A percentile compares a stretch with the other conserved stretches of the same genome.
Evolutionary conservation across 257 asterid genomes (phyloP).

Genomic region (Penstemon eatonii): DNA sequence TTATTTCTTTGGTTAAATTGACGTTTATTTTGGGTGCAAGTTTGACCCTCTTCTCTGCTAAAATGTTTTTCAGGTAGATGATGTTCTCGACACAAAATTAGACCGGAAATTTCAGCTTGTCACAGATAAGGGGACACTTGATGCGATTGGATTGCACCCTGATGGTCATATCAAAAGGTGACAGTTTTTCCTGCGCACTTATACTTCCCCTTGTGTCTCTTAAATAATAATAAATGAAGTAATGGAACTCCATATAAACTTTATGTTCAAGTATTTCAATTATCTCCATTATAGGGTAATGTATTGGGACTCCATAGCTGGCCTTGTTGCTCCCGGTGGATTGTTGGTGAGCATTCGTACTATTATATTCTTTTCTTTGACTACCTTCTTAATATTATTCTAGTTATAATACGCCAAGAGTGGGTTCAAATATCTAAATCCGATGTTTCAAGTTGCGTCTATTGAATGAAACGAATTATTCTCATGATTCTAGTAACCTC

Average conservation of each 20-base stretch:
- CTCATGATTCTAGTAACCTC: constrained; percentile 10
- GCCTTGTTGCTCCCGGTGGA: constrained; percentile 88
- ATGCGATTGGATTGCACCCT: constrained; percentile 97
- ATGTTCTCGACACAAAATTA: constrained; percentile 84
- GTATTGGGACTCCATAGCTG: constrained; percentile 90
- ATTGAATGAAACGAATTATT: background rate
- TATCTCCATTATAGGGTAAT: constrained; percentile 56
- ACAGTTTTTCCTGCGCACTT: constrained; percentile 8
- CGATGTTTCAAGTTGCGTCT: background rate
- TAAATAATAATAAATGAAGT: constrained; percentile 4
- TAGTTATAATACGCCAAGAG: constrained; percentile 13
- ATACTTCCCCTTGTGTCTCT: constrained; percentile 4
- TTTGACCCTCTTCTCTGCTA: constrained; percentile 21
- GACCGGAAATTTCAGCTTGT: constrained; percentile 82
- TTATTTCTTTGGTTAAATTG: constrained; percentile 6
- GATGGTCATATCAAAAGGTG: constrained; percentile 94
- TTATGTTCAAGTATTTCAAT: constrained; percentile 21
- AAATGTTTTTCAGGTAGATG: constrained; percentile 72
- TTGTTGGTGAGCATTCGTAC: constrained; percentile 65
- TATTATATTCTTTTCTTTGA: background rate
- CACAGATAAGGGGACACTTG: constrained; percentile 91
- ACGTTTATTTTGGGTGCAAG: background rate
- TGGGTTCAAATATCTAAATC: background rate
- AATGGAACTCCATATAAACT: constrained; percentile 9
- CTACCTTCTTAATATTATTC: background rate